Percentiles rank a stretch among this genome's conserved stretches.
Conservation (phyloP, 139 green algal species). For the Asterochloris sp. region DNA sequence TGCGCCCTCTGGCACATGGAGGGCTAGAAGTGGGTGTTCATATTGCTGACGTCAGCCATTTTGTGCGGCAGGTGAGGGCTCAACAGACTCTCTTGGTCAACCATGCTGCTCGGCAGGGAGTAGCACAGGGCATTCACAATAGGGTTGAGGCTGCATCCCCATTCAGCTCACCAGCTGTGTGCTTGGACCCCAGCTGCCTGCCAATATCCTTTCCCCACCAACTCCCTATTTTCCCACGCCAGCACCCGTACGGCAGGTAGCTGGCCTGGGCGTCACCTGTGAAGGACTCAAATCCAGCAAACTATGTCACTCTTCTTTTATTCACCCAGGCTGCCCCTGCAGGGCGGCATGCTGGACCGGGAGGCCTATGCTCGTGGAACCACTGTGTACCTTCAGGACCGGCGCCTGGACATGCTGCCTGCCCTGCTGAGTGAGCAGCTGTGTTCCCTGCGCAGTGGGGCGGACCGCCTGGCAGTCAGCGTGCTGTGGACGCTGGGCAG, state of each 20-base stretch:
- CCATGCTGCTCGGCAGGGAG: background rate
- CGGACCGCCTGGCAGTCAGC: conserved; percentile 56
- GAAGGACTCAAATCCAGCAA: too few relatives aligned
- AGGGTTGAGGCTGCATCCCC: background rate
- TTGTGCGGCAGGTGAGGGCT: conserved; percentile 36
- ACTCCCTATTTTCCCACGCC: too few relatives aligned
- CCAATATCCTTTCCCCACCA: too few relatives aligned
- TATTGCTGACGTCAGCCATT: conserved; percentile 59
- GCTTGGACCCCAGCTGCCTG: background rate
- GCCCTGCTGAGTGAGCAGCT: conserved; percentile 59
- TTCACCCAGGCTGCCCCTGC: background rate
- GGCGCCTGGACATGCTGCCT: conserved; percentile 59
- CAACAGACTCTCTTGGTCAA: background rate
- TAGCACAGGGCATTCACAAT: background rate
- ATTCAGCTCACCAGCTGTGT: background rate
- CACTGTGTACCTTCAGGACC: conserved; percentile 53
- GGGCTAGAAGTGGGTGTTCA: conserved; percentile 53
- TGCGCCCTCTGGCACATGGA: conserved; percentile 29
- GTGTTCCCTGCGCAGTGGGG: conserved; percentile 45
- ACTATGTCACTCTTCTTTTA: too few relatives aligned
- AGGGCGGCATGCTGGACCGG: conserved; percentile 41
- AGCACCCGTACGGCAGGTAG: too few relatives aligned
- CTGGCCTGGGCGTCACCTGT: too few relatives aligned
- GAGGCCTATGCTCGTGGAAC: conserved; percentile 48
- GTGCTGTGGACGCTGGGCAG: conserved; percentile 58